These are phyloP conservation scores for Bjerkandera adusta DNA, from an alignment of 1,284 basidiomycete genomes.

Conservation along the genomic window DNA sequence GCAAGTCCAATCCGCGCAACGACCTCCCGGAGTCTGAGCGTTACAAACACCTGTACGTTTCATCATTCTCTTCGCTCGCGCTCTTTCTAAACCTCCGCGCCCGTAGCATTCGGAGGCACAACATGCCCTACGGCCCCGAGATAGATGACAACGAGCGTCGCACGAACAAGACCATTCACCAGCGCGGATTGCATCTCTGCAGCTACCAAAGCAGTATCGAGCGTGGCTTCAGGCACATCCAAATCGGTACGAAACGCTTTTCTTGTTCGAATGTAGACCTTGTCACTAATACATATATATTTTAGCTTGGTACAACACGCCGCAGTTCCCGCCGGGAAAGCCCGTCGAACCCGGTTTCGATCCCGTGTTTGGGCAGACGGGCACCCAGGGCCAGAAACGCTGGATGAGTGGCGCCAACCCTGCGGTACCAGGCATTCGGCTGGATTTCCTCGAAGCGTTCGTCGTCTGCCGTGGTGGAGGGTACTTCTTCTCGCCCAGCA, in stretches of 20 bases:
- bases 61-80: background rate
- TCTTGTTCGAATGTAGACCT: background rate
- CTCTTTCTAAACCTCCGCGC: too few relatives aligned
- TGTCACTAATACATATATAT: too few relatives aligned
- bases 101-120: too few relatives aligned
- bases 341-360: background rate
- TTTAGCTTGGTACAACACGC: background rate
- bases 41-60: background rate
- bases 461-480: background rate
- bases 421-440: too few relatives aligned
- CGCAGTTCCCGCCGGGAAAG: background rate
- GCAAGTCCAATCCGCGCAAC: too few relatives aligned
- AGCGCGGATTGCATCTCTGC: background rate
- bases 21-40: background rate
- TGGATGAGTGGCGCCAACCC: background rate
- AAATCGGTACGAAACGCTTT: background rate
- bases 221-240: background rate
- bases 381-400: background rate
- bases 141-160: background rate
- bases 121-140: background rate
- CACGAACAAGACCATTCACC: background rate
- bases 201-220: background rate
- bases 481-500: background rate
- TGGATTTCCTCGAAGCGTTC: background rate
- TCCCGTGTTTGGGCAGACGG: background rate